These are phyloP conservation scores for Keithomyces neogunnii DNA, from an alignment of 2,329 filamentous ascomycete genomes.

Conservation along the genomic window DNA sequence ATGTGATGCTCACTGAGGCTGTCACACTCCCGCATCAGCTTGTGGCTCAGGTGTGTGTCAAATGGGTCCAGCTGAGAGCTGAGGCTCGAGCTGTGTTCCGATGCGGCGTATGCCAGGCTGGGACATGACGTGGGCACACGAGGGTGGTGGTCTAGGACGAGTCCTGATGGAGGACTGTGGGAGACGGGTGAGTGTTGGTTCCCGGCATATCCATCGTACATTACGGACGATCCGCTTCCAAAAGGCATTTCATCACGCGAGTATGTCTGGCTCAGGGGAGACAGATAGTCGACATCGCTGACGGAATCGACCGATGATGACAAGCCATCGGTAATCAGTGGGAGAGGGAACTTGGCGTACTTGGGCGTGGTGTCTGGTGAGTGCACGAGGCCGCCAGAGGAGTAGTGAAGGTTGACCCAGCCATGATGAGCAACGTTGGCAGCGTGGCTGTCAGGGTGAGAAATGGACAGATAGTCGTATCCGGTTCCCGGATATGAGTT, in stretches of 20 bases:
- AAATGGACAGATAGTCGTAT: conserved; percentile 45
- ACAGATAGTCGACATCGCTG: conserved; percentile 55
- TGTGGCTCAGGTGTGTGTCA: conserved; percentile 45
- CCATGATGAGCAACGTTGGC: conserved; percentile 30
- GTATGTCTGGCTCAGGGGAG: conserved; percentile 49
- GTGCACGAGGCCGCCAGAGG: conserved; percentile 28
- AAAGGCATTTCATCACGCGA: conserved; percentile 49
- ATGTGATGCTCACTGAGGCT: conserved; percentile 40
- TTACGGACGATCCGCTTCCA: conserved; percentile 44
- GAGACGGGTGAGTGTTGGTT: conserved; percentile 44
- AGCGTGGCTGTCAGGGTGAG: conserved; percentile 32
- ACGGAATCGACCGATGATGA: conserved; percentile 50
- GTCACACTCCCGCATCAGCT: conserved; percentile 47
- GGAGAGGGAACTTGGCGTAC: conserved; percentile 36
- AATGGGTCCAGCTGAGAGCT: conserved; percentile 51
- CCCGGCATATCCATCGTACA: conserved; percentile 47
- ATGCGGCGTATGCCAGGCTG: conserved; percentile 52
- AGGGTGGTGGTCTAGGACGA: conserved; percentile 48
- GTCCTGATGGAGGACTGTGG: conserved; percentile 45
- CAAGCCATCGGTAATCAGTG: conserved; percentile 40
- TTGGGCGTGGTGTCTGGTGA: conserved; percentile 26
- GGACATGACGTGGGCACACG: conserved; percentile 51
- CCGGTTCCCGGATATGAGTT: conserved; percentile 26
- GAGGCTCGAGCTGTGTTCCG: conserved; percentile 52
- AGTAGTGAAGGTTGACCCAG: conserved; percentile 42